phyloP scores from a whole-genome alignment of 2,329 filamentous ascomycete species.

The Daldinia sp. region DNA sequence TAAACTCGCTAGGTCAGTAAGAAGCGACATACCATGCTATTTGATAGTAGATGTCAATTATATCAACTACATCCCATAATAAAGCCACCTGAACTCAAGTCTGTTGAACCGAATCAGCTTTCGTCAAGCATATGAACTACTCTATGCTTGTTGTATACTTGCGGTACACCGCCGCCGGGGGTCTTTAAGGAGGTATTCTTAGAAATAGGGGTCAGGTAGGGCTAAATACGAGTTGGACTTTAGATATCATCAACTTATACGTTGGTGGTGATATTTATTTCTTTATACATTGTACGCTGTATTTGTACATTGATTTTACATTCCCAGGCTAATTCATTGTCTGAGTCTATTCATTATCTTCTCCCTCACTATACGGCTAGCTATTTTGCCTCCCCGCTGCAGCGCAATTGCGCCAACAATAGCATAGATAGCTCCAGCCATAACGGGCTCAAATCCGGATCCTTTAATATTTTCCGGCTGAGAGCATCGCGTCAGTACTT shows the following conservation, averaged over 20 bases:
- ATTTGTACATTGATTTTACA: conserved; percentile 41
- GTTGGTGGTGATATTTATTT: conserved; percentile 29
- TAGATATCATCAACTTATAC: not conserved
- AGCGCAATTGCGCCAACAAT: conserved; percentile 90
- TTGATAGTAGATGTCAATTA: too few relatives aligned
- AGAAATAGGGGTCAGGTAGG: not conserved
- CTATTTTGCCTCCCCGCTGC: conserved; percentile 82
- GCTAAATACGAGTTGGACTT: not conserved
- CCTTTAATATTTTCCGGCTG: conserved; percentile 71
- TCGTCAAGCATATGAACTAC: too few relatives aligned
- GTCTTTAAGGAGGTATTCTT: too few relatives aligned
- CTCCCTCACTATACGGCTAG: conserved; percentile 77
- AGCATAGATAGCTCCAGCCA: conserved; percentile 81
- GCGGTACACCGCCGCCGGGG: too few relatives aligned
- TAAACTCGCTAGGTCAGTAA: too few relatives aligned
- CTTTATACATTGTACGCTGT: conserved; percentile 37
- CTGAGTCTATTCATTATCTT: conserved; percentile 68
- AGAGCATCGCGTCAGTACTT: conserved; percentile 32
- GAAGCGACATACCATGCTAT: too few relatives aligned
- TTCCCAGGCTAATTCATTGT: conserved; percentile 10
- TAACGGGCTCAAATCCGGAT: conserved; percentile 78
- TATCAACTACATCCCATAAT: too few relatives aligned
- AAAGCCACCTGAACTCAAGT: too few relatives aligned
- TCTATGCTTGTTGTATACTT: too few relatives aligned
- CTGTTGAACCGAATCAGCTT: too few relatives aligned